Evolutionary conservation across 805 yeast genomes (phyloP), one percentile per base, ranked within the genome.

Genomic region (Brettanomyces anomalus): DNA sequence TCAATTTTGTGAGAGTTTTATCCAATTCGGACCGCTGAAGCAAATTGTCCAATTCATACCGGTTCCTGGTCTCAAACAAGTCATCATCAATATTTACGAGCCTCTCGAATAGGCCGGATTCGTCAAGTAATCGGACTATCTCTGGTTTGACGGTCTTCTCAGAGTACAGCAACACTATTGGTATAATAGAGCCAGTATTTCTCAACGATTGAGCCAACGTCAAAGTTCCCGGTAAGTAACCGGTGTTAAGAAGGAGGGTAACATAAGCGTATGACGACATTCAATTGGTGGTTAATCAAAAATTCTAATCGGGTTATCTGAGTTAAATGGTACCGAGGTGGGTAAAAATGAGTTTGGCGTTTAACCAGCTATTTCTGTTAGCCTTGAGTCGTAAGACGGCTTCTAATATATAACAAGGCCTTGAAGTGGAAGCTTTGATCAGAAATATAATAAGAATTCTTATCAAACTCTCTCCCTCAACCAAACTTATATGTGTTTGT

Each of bases 1-100:
- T 65, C 28, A 81, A 58, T 54, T 81, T 81, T 26, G 83, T 72
- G 49, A 72, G 65, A 3, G 79, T 68, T 19, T 42, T 48, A 18
- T 46, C 46, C 39, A 64, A 49, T 26, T 64, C 67, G 11, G 54
- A 47, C 39, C 68, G 50, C n/a, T 54, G 44, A 33, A 59, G 48
- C n/a, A 59, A 41, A 6, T 42, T 15, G 7, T 39, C 36, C 21
- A 60, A 50, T 26, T 48, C 50, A 16, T 39, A 41, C 7, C 43
- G 43, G 18, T 56, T 51, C 32, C 49, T 53, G 1, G 58, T 45
- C 14, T 32, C 18, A 8, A 58, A 35, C 5, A 61, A 39, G 20
- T 49, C 43, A 20, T 39, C 46, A 39, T 55, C 61, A 11, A 62
- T 44, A 33, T 55, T 44, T 15, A 58, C 46, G 11, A 50, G 21